Evolutionary conservation across 306 rosid species (phyloP), one percentile per base, ranked within the genome.

Genomic region (Abrus pulchellus): DNA sequence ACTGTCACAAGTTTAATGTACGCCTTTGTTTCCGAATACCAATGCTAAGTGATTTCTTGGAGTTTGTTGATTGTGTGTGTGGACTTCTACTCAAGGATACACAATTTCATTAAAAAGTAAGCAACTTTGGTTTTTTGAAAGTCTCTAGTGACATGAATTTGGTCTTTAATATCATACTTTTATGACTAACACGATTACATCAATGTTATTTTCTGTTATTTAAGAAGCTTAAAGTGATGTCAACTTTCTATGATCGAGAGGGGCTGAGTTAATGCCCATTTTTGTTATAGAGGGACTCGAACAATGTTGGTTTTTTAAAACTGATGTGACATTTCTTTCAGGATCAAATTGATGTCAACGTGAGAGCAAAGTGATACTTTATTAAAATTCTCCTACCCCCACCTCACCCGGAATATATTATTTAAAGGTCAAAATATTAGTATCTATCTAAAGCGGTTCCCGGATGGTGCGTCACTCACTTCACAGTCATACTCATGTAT

Each of bases 381-480:
- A 14, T 53, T 53, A 7, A 36, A n/a, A 38, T 48, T 29, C 57
- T 5, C 27, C 40, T 27, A 20, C 20, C 72, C 13, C 52, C 13
- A 20, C 52, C 5, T 8, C 56, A 30, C 3, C 28, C 7, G 4
- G 12, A 69, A 47, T 45, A 7, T 54, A 44, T 53, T 11, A 2
- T 44, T 52, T 50, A 5, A 69, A 43, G 48, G 48, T 62, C 52
- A 60, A 56, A 60, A 69, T 53, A n/a, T 71, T 36, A 49, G 64
- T 44, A 52, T 71, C 28, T 47, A 12, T 71, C 28, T 47, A 12
- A 71, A 27, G 48, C 11, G 43, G 79, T 45, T 64, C 64, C 75
- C 29, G 0, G 69, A 52, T 62, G 74, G 3, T 62, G 68, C 52
- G 9, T 20, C 49, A 36, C 63, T 63, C 30, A n/a, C 63, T 48